These are phyloP conservation scores for Pistacia atlantica DNA, from an alignment of 345 rosid genomes.

Conservation along the genomic window DNA sequence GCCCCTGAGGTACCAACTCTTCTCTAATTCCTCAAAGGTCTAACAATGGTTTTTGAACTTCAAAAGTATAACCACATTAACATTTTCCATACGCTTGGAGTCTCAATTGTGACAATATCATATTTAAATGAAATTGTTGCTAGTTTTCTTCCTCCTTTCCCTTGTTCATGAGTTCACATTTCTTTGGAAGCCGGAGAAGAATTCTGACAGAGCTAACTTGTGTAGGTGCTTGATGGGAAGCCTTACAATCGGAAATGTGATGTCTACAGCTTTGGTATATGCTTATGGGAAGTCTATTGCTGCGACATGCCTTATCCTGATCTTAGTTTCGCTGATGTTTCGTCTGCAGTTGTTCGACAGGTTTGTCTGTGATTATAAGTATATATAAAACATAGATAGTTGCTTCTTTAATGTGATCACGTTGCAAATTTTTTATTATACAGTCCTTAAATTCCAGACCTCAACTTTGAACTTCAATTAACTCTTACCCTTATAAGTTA, in stretches of 20 bases:
- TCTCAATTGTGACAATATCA: neutral
- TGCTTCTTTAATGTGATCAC: too few relatives aligned
- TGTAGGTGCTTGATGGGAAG: constrained; percentile 82
- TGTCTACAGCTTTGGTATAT: constrained; percentile 84
- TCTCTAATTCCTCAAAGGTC: neutral
- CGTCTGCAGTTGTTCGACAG: constrained; percentile 76
- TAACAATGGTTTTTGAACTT: neutral
- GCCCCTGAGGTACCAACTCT: constrained; percentile 69
- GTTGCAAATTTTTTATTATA: too few relatives aligned
- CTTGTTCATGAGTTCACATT: neutral
- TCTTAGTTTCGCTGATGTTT: constrained; percentile 72
- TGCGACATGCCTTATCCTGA: constrained; percentile 84
- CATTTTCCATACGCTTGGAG: neutral
- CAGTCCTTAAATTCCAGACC: too few relatives aligned
- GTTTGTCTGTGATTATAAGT: constrained; percentile 27
- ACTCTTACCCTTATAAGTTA: too few relatives aligned
- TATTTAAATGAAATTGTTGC: neutral
- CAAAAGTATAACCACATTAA: neutral
- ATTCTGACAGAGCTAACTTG: constrained; percentile 15
- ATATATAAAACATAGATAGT: neutral
- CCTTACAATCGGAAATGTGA: constrained; percentile 83
- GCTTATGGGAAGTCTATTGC: constrained; percentile 89
- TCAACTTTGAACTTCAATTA: too few relatives aligned
- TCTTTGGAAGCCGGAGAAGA: neutral
- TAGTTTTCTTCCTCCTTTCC: neutral